A percentile compares a stretch with the other conserved stretches of the same genome.
Conservation (phyloP, 2,329 filamentous ascomycete genomes). For the Neofusicoccum sp. region DNA sequence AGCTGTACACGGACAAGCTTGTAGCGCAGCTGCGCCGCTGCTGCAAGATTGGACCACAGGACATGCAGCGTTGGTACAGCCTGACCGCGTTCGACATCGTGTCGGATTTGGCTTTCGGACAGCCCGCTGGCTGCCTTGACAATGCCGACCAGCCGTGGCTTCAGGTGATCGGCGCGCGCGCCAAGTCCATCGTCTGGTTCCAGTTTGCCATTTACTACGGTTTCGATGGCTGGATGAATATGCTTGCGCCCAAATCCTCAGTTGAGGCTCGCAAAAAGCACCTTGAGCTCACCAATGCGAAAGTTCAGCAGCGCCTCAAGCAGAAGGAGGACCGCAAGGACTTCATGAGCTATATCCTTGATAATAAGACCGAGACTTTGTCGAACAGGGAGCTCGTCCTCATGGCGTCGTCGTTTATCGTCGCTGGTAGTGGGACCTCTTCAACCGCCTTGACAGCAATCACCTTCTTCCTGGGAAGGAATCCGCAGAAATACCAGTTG, state of each 20-base stretch:
- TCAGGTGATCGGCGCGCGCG: not conserved
- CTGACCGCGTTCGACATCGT: not conserved
- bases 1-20: conserved; percentile 26
- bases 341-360: conserved; percentile 1
- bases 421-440: not conserved
- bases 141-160: not conserved
- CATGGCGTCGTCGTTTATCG: conserved; percentile 1
- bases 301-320: not conserved
- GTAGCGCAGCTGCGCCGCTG: conserved; percentile 20
- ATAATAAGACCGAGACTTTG: not conserved
- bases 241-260: not conserved
- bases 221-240: not conserved
- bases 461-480: conserved; percentile 20
- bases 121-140: conserved; percentile 28
- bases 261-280: not conserved
- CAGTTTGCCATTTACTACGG: not conserved
- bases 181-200: not conserved
- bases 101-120: conserved; percentile 30
- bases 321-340: not conserved
- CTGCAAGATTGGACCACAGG: not conserved
- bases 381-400: not conserved
- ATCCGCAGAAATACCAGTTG: not conserved
- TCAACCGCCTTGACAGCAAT: not conserved
- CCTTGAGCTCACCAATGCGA: not conserved
- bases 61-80: not conserved